Base-by-base conservation (phyloP, 108 stramenopile genomes). In the Nannochloropsis gaditana region DNA sequence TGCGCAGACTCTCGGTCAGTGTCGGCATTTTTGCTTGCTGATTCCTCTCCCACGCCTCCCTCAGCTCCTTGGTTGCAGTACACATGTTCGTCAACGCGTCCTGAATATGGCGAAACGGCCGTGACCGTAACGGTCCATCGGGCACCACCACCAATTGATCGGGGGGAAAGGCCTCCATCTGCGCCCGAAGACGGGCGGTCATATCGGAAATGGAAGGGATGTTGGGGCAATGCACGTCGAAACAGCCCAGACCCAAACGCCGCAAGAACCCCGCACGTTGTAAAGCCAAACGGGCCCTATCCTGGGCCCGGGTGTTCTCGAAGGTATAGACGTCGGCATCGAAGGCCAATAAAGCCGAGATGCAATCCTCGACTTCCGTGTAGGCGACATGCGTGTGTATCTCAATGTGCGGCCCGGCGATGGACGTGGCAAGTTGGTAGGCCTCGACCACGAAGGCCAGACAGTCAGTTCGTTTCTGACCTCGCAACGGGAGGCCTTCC, bases 331-430 rank as follows among this genome's bases (percentile, higher is more conserved):
- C 92, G 84, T 94, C 93, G 5, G 92, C 90, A 81, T 94, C 93
- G 44, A 94, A 82, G 43, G 86, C 83, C 86, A 91, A 93, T 84
- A 93, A 92, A 42, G 93, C 93, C 19, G 87, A 87, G 92, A 93
- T 92, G 87, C 91, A 92, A 84, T 93, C 93, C 42, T 88, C 44
- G 89, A 94, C 93, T 87, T 94, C 93, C 84, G 92, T 93, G 90
- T 93, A 94, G 88, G 93, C 93, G 92, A 94, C 93, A 92, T 94
- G 93, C 17, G 93, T 94, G 90, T 94, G 93, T 86, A 94, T 93
- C 82, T 92, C 92, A 17, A 93, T 94, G 44, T 86, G 83, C 43
- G 90, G 89, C 86, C 84, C 79, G 41, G 92, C 92, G 44, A 85
- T 89, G 45, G 90, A 91, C 9, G 93, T 92, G 42, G 93, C 45